Evolutionary conservation across 2,329 filamentous ascomycete genomes (phyloP).

Genomic region (Claviceps lovelessii): DNA sequence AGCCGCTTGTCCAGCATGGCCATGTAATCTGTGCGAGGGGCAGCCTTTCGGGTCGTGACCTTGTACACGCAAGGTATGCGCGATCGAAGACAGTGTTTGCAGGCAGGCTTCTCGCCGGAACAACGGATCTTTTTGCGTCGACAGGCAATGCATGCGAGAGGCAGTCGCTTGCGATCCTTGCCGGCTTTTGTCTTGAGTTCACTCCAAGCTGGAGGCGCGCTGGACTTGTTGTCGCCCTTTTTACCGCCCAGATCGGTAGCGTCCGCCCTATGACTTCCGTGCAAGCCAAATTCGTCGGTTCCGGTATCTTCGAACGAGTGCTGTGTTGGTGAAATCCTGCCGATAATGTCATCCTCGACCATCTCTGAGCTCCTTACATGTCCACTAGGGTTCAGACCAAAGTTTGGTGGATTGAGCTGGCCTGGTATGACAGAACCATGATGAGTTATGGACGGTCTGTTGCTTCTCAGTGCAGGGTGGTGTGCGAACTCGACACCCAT

Average conservation of each 20-base stretch:
- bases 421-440: constrained; percentile 6
- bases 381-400: constrained; percentile 12
- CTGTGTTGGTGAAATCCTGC: constrained; percentile 27
- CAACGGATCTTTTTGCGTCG: constrained; percentile 95
- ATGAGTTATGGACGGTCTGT: constrained; percentile 9
- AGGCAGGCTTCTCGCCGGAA: constrained; percentile 92
- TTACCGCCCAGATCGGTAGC: constrained; percentile 39
- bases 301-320: constrained; percentile 38
- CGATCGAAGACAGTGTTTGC: constrained; percentile 87
- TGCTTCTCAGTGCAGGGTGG: constrained; percentile 10
- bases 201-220: constrained; percentile 55
- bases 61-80: constrained; percentile 96
- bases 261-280: constrained; percentile 31
- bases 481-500: constrained; percentile 22
- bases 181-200: constrained; percentile 84
- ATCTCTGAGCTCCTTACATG: constrained; percentile 21
- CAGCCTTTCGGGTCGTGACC: constrained; percentile 84
- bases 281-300: constrained; percentile 45
- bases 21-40: constrained; percentile 95
- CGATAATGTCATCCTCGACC: constrained; percentile 32
- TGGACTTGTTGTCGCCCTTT: constrained; percentile 42
- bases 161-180: constrained; percentile 86
- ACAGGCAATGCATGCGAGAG: constrained; percentile 89
- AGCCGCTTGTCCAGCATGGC: constrained; percentile 93
- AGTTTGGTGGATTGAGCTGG: constrained; percentile 12